Percentiles rank a stretch among this genome's conserved stretches.
Conservation (phyloP, 2,329 filamentous ascomycete genomes). For the Talaromyces sp. region DNA sequence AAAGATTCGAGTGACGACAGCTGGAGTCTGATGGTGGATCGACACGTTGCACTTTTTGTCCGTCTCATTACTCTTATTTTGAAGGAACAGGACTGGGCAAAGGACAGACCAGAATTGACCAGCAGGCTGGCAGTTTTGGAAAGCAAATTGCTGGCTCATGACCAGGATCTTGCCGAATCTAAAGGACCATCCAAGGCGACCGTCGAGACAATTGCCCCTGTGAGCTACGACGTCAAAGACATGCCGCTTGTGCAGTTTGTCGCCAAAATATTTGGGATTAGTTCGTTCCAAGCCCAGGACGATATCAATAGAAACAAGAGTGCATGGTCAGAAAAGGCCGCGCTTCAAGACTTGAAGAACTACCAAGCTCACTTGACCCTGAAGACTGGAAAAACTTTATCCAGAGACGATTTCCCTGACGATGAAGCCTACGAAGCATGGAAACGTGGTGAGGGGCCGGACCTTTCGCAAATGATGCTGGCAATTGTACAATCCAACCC, state of each 20-base stretch:
- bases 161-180: conserved; percentile 74
- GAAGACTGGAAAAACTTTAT: conserved; percentile 69
- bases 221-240: conserved; percentile 91
- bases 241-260: conserved; percentile 92
- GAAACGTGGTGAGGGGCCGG: conserved; percentile 83
- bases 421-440: conserved; percentile 84
- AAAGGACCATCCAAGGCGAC: conserved; percentile 56
- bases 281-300: conserved; percentile 72
- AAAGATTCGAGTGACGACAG: conserved; percentile 73
- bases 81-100: conserved; percentile 76
- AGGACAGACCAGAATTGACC: conserved; percentile 79
- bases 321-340: conserved; percentile 86
- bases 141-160: conserved; percentile 88
- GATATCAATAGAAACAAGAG: conserved; percentile 79
- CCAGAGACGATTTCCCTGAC: conserved; percentile 79
- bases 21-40: conserved; percentile 88
- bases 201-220: conserved; percentile 74
- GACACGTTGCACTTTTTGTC: conserved; percentile 91
- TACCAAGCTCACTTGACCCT: conserved; percentile 87
- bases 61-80: conserved; percentile 75
- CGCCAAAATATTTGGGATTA: conserved; percentile 76
- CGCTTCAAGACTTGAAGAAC: conserved; percentile 82
- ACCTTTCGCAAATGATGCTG: conserved; percentile 89
- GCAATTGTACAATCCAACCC: conserved; percentile 83
- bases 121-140: conserved; percentile 75